These are phyloP conservation scores for Pseudogymnoascus sp. DNA, from an alignment of 2,329 filamentous ascomycete species.

Conservation along the genomic window DNA sequence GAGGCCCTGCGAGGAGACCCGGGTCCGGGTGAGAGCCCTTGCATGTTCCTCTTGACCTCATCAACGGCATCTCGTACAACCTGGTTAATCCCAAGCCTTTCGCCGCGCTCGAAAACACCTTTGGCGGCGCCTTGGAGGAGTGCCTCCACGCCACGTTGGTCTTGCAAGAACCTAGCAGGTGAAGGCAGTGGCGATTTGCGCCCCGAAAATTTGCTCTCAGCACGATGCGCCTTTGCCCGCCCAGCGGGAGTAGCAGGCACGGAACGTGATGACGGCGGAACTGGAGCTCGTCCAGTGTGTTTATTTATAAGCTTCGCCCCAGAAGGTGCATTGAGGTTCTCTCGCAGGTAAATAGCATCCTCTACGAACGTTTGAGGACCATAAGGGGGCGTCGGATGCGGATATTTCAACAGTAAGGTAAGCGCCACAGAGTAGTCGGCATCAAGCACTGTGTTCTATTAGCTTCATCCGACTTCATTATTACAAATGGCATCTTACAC, in stretches of 20 bases:
- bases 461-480: background rate
- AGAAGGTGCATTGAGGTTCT: constrained; percentile 55
- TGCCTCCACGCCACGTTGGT: constrained; percentile 55
- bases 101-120: constrained; percentile 63
- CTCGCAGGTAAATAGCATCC: constrained; percentile 70
- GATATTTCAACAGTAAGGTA: constrained; percentile 77
- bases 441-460: constrained; percentile 58
- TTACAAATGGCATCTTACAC: constrained; percentile 45
- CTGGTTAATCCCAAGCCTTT: constrained; percentile 73
- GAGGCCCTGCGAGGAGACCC: constrained; percentile 20
- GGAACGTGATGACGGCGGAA: constrained; percentile 19
- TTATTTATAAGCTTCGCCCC: constrained; percentile 62
- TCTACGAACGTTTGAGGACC: constrained; percentile 74
- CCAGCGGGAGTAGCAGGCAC: constrained; percentile 25
- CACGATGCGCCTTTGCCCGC: constrained; percentile 18
- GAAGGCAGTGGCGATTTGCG: constrained; percentile 26
- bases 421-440: constrained; percentile 84
- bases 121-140: constrained; percentile 71
- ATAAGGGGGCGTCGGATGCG: constrained; percentile 53
- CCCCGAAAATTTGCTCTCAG: constrained; percentile 18
- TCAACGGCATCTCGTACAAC: constrained; percentile 74
- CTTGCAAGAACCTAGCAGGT: constrained; percentile 36
- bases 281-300: constrained; percentile 55
- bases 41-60: constrained; percentile 71
- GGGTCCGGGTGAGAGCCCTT: constrained; percentile 43